Evolutionary conservation across 2,329 filamentous ascomycete species (phyloP), one percentile per base, ranked within the genome.

Genomic region (Claviceps citrina): DNA sequence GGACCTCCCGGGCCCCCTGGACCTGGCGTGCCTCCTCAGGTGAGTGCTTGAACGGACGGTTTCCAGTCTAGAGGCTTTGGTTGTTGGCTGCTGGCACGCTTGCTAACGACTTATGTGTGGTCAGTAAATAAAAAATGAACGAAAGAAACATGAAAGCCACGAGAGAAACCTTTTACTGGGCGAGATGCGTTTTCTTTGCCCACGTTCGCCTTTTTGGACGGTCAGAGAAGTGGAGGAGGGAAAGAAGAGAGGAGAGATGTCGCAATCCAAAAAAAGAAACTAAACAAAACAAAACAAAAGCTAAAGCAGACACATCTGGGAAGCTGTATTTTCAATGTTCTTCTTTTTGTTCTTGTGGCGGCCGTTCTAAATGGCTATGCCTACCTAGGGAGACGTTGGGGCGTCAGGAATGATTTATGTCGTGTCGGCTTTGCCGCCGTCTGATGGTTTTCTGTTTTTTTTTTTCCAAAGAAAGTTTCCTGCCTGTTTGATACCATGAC

Each of bases 11-110:
- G 58, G 15, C 60, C 59, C 43, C 53, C 59, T 16, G 50, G 50
- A 34, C 59, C 60, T 42, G 54, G 47, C 40, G 60, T 56, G 37
- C 59, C 60, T 46, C 58, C 60, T 47, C 59, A 64, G 60, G 60
- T 63, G 58, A 46, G 54, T 43, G 34, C 40, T 39, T 35, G 31
- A 19, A 41, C 32, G 19, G 35, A 31, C 36, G 38, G 25, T 4
- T 33, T 13, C 9, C 16, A 13, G 16, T 9, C 27, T 15, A 12
- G 9, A 25, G 6, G 8, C 19, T 8, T 15, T 15, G 15, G 16
- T 20, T 20, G 26, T 30, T 27, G 28, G 30, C 40, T 40, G 20
- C 31, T 31, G 13, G 30, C 3, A 37, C 16, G 16, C 30, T 33
- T 38, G 28, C 41, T 43, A 40, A 43, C 15, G 12, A 6, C n/a